Base-by-base conservation (phyloP, 371 early-diverging fungal genomes). In the Parasitella parasitica region DNA sequence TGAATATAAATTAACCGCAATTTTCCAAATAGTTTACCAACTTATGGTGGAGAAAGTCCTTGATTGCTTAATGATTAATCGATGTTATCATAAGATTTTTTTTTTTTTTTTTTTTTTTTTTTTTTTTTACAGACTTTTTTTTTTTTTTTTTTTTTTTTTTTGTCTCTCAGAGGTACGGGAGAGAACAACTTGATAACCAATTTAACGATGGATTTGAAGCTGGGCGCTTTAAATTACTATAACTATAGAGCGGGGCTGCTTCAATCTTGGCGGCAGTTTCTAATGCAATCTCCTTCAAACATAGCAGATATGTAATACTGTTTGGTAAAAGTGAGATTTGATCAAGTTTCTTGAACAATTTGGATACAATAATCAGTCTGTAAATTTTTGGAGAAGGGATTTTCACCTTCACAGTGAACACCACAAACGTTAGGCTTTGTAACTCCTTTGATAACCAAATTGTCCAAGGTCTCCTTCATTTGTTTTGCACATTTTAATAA, bases 21-120 rank as follows among this genome's bases (percentile, higher is more conserved):
- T 39, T 39, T 8, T 22, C 27, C n/a, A 48, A 48, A 24, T 48
- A 26, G 20, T 48, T 48, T 48, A 48, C 24, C 49, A 48, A 24
- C 49, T 48, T 48, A 3, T 24, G 35, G 27, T 35, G 57, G 48
- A 16, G 7, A 16, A 37, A 54, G 36, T 36, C 54, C 37, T 54
- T 37, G 37, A 54, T n/a, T 36, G 37, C 37, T 37, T 16, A 12
- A 38, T 39, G 55, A 57, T 57, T 38, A 57, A 43, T 43, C n/a
- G n/a, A 43, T 57, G 46, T 39, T 43, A 57, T 57, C 28, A 20
- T 43, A 57, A 32, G 43, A 43, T 30, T 43, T 15, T 7, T 32
- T 57, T 49, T 53, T 63, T 37, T 57, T 27, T 57, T 57, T 54
- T 28, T 39, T 30, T 54, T 57, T 56, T 64, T 64, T n/a, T n/a